Percentiles rank a stretch among this genome's conserved stretches.
Evolutionary conservation across 768 basidiomycete species (phyloP).

Genomic region (Gloeostereum incarnatum): DNA sequence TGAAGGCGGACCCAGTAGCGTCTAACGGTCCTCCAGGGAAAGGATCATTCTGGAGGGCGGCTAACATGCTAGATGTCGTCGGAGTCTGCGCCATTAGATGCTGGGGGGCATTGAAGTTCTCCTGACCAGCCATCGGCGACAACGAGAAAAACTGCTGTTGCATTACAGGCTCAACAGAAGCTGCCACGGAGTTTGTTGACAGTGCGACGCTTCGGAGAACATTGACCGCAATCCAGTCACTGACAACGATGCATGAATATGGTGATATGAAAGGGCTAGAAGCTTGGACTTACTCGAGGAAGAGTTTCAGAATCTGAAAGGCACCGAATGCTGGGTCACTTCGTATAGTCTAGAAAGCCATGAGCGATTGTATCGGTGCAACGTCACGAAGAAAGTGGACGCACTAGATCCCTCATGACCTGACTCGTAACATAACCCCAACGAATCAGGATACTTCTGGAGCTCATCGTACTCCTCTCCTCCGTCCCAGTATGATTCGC

Average conservation of each 20-base stretch:
- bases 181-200: conserved; percentile 86
- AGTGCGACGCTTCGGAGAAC: conserved; percentile 80
- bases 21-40: conserved; percentile 63
- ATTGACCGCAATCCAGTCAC: conserved; percentile 89
- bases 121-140: conserved; percentile 86
- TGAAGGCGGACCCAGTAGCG: conserved; percentile 50
- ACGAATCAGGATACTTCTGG: conserved; percentile 78
- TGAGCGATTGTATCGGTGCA: conserved; percentile 1
- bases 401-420: conserved; percentile 84
- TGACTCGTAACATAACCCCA: conserved; percentile 93
- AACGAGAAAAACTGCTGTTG: conserved; percentile 83
- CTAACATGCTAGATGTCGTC: conserved; percentile 86
- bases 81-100: conserved; percentile 73
- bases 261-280: conserved; percentile 4
- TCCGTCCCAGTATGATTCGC: conserved; percentile 48
- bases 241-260: conserved; percentile 20
- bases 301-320: conserved; percentile 86
- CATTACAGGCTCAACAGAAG: conserved; percentile 87
- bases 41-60: conserved; percentile 71
- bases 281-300: conserved; percentile 63
- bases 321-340: conserved; percentile 90
- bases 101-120: conserved; percentile 54
- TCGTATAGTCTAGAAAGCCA: conserved; percentile 60
- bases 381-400: conserved; percentile 16
- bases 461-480: conserved; percentile 76